Evolutionary conservation across 495 filamentous ascomycete genomes (phyloP).

Genomic region (Diplogelasinospora grovesii): DNA sequence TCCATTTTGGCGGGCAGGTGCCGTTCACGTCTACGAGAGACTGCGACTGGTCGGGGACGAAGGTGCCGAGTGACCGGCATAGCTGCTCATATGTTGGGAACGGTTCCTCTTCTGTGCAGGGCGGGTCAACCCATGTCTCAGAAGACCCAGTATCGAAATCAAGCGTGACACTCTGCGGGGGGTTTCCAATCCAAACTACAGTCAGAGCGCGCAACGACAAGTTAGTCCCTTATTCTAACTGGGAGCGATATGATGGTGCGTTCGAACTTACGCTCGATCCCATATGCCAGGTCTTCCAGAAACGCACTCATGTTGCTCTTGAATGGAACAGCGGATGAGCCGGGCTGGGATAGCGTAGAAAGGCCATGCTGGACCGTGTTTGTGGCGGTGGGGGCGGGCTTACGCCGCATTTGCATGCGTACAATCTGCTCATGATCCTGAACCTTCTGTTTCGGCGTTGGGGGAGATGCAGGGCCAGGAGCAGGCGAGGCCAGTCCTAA

Average conservation of each 20-base stretch:
- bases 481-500: too few species aligned
- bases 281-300: conserved; percentile 16
- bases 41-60: conserved; percentile 32
- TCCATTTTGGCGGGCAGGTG: conserved; percentile 49
- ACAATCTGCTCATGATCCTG: conserved; percentile 4
- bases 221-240: too few species aligned
- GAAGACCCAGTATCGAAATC: conserved; percentile 73
- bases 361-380: neutral
- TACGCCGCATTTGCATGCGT: conserved; percentile 13
- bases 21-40: conserved; percentile 60
- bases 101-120: conserved; percentile 15
- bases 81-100: conserved; percentile 7
- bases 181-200: conserved; percentile 56
- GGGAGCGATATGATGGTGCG: too few species aligned
- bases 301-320: conserved; percentile 6
- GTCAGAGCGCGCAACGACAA: neutral
- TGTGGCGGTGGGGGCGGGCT: neutral
- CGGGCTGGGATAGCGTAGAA: neutral
- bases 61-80: conserved; percentile 12
- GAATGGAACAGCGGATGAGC: neutral
- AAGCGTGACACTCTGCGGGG: conserved; percentile 46
- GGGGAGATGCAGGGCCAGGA: too few species aligned
- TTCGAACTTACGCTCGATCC: conserved; percentile 9
- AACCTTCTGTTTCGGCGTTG: too few species aligned
- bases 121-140: conserved; percentile 64